Base-by-base conservation (phyloP, 2,329 filamentous ascomycete genomes). In the Aaosphaeria pasadenensis region DNA sequence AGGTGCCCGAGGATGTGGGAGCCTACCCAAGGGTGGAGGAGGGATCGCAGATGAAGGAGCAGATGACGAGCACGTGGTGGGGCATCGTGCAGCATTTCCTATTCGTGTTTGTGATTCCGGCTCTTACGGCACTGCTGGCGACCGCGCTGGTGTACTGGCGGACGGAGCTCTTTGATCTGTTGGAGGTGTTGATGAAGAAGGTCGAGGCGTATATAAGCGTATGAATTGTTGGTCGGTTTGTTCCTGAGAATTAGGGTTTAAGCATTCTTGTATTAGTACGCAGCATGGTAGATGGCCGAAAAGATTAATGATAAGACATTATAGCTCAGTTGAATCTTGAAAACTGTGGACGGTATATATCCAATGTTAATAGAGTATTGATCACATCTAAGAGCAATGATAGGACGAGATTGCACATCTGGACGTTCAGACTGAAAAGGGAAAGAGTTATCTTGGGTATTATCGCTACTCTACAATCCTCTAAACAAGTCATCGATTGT, bases 401-500 rank as follows among this genome's bases (percentile, higher is more conserved):
- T 24, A 24, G 17, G 17, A 24, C 17, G 17, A 2, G 17, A 24
- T 24, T 24, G 17, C 17, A 24, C 17, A 24, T 24, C 17, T 24
- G 17, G 17, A 24, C 17, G 17, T 24, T 24, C 17, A 24, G 17
- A 24, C 17, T 24, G 17, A 24, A 3, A 24, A 24, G 17, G 17
- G 17, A 24, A 24, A 24, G 17, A 24, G 17, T 24, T 24, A 24
- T 24, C 17, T 24, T 24, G 17, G 17, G 17, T 24, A 24, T 24
- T 24, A 24, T 24, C 17, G 17, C 17, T 36, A 36, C n/a, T 36
- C 43, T 59, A 87, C 49, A 91, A 63, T 3, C 82, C 85, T 47
- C 76, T 78, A 77, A 96, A 72, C 59, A 96, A 81, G 69, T 96
- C 91, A 52, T 82, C 79, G 67, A 96, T 68, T 6, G 88, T 88